Base-by-base conservation (phyloP, 2,329 filamentous ascomycete genomes). In the Cadophora sp. region DNA sequence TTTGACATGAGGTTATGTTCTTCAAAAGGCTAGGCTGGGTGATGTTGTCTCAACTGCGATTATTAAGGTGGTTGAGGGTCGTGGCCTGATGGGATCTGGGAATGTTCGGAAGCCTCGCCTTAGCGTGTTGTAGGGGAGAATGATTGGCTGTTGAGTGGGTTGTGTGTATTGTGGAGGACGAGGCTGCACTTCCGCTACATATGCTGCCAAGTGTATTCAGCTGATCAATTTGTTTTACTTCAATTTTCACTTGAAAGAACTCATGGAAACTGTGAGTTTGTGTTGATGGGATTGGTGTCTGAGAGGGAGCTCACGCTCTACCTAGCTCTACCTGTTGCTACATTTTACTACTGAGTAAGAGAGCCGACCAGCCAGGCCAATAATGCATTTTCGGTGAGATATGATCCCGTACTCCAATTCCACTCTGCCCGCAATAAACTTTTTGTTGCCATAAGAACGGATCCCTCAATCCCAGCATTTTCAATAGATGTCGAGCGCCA, bases 311-410 rank as follows among this genome's bases (percentile, higher is more conserved):
- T 58, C 12, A 37, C 29, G 27, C 29, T 37, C 16, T 34, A 40
- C 40, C 55, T 58, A 37, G 29, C 55, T 58, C 55, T 58, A 58
- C n/a, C 31, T 37, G 55, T 58, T 58, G 27, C 31, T 58, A 58
- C 22, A 58, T 24, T 58, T 37, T 37, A 24, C 19, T 37, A 37
- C n/a, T 16, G n/a, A 58, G 55, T 3, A 37, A 34, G 9, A 22
- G 55, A 58, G 29, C 55, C 55, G 26, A 31, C n/a, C 51, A 26
- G 43, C 51, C 51, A 31, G 27, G 24, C 24, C 8, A 31, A 31
- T 7, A 24, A 37, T 58, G 31, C 55, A n/a, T 58, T 37, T 58
- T 56, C 27, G 12, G 12, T 43, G 40, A 43, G 40, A 43, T 43
- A 31, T 27, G 16, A 34, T 56, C 53, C 53, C 26, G 29, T 56